Conservation (phyloP, 805 yeast species). For the Wickerhamiella domercqiae region DNA sequence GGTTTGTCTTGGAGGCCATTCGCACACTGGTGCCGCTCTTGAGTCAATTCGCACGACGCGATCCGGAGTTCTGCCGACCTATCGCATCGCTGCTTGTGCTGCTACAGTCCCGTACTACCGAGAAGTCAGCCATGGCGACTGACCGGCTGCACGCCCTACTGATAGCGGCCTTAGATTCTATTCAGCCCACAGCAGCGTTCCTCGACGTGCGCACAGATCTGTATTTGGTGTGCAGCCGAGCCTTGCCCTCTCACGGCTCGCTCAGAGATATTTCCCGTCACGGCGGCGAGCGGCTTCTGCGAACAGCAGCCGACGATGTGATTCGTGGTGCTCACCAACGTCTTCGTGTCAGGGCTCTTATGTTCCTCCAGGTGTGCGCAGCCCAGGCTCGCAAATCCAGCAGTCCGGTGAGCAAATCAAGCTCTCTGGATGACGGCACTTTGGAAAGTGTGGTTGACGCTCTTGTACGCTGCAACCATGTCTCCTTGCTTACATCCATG, state of each 20-base stretch:
- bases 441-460: no score
- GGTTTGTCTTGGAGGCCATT: constrained; percentile 60
- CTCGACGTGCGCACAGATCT: constrained; percentile 60
- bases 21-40: constrained; percentile 64
- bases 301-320: constrained; percentile 60
- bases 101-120: constrained; percentile 35
- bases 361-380: constrained; percentile 55
- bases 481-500: constrained; percentile 14
- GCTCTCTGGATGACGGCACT: constrained; percentile 44
- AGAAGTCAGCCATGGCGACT: constrained; percentile 18
- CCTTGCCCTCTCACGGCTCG: neutral
- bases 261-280: constrained; percentile 27
- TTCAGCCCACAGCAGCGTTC: constrained; percentile 53
- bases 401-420: no score
- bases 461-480: constrained; percentile 47
- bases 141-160: constrained; percentile 54
- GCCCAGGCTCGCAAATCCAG: constrained; percentile 37
- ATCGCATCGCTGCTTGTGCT: constrained; percentile 62
- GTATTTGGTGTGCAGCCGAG: constrained; percentile 52
- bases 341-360: constrained; percentile 55
- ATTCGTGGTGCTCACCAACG: constrained; percentile 57
- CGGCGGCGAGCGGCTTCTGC: constrained; percentile 50
- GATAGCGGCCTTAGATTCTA: constrained; percentile 58
- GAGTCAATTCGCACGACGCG: constrained; percentile 54
- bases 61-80: constrained; percentile 55